phyloP scores from a whole-genome alignment of 2,329 filamentous ascomycete species.

The Blastomyces emzantsi region DNA sequence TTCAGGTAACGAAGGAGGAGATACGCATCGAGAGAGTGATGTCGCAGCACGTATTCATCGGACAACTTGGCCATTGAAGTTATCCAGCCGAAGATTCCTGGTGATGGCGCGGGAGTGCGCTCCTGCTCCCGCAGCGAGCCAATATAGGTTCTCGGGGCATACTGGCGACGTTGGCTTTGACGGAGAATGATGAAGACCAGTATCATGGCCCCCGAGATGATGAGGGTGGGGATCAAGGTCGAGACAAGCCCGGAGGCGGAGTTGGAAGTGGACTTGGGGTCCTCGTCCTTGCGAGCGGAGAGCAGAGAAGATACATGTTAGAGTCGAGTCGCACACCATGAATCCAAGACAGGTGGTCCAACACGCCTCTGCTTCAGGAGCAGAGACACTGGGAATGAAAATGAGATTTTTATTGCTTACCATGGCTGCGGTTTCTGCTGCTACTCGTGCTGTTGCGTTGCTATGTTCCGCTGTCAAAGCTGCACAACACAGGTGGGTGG shows the following conservation, averaged over 20 bases:
- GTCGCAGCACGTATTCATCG: conserved; percentile 75
- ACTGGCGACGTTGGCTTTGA: conserved; percentile 41
- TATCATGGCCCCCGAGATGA: conserved; percentile 39
- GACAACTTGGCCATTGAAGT: conserved; percentile 54
- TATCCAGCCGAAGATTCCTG: conserved; percentile 59
- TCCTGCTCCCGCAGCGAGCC: conserved; percentile 44
- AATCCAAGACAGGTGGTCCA: neutral
- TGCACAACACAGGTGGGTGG: neutral
- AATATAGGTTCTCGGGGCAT: conserved; percentile 49
- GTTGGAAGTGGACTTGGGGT: conserved; percentile 15
- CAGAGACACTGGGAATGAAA: neutral
- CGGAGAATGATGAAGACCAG: conserved; percentile 45
- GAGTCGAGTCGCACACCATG: neutral
- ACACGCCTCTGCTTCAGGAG: conserved; percentile 2
- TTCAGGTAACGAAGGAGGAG: conserved; percentile 84
- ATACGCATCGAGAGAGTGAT: conserved; percentile 87
- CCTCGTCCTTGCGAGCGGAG: conserved; percentile 11
- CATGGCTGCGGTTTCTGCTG: conserved; percentile 2
- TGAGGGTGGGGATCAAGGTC: conserved; percentile 41
- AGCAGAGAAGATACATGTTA: neutral
- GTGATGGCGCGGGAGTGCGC: conserved; percentile 51
- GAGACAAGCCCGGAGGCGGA: conserved; percentile 40
- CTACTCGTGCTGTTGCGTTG: neutral
- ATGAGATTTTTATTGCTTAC: neutral
- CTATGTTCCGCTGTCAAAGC: conserved; percentile 4